phyloP scores from a whole-genome alignment of 2,329 filamentous ascomycete genomes.

The Trichocomaceae sp. region DNA sequence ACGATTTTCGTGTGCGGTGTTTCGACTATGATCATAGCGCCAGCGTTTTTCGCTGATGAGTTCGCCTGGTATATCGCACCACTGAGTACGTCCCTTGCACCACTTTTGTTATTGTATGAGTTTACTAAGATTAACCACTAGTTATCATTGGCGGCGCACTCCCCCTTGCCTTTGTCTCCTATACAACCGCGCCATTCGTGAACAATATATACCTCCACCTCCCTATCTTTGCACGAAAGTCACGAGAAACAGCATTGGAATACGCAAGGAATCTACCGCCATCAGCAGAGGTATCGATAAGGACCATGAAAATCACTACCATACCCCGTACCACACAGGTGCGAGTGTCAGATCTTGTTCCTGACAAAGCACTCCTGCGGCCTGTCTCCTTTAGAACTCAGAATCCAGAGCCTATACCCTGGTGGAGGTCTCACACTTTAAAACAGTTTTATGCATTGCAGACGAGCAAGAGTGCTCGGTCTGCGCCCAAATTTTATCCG shows the following conservation, averaged over 20 bases:
- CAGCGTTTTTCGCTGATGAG: slow-evolving; percentile 47
- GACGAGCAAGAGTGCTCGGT: slow-evolving; percentile 31
- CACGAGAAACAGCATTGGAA: slow-evolving; percentile 42
- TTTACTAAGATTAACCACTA: slow-evolving; percentile 23
- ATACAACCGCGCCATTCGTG: slow-evolving; percentile 63
- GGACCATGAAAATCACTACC: slow-evolving; percentile 41
- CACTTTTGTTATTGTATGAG: neutral
- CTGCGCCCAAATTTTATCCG: slow-evolving; percentile 36
- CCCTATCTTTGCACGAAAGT: slow-evolving; percentile 58
- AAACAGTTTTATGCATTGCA: slow-evolving; percentile 35
- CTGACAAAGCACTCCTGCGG: slow-evolving; percentile 29
- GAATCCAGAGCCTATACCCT: slow-evolving; percentile 29
- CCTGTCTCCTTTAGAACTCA: slow-evolving; percentile 38
- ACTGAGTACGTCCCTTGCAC: slow-evolving; percentile 27
- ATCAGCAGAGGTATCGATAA: slow-evolving; percentile 39
- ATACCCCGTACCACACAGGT: slow-evolving; percentile 39
- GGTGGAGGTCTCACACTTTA: slow-evolving; percentile 33
- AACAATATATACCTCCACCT: slow-evolving; percentile 64
- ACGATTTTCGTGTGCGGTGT: slow-evolving; percentile 63
- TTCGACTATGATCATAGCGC: slow-evolving; percentile 59
- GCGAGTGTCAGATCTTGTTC: slow-evolving; percentile 35
- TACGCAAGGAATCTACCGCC: slow-evolving; percentile 41
- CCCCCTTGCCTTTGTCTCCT: slow-evolving; percentile 59
- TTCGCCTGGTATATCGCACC: slow-evolving; percentile 39
- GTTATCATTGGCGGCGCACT: slow-evolving; percentile 55